phyloP scores from a whole-genome alignment of 164 flowering plant genomes.

The Protea cynaroides region DNA sequence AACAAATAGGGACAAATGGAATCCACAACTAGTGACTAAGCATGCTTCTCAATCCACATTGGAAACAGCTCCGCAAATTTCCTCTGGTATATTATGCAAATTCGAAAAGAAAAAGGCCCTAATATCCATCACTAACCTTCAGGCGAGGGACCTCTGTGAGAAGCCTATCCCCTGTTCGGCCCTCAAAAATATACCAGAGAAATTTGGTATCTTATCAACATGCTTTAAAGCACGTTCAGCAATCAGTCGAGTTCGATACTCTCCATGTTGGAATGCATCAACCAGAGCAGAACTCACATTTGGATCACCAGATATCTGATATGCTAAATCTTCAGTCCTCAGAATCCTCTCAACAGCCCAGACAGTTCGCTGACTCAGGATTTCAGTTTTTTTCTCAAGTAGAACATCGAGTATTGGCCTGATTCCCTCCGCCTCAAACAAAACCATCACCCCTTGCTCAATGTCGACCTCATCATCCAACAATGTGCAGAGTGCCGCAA shows the following conservation, averaged over 20 bases:
- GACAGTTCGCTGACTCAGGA: conserved; percentile 25
- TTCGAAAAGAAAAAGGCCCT: not conserved
- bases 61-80: conserved; percentile 2
- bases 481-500: conserved; percentile 81
- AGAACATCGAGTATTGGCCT: conserved; percentile 33
- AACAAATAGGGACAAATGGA: not conserved
- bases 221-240: conserved; percentile 92
- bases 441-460: conserved; percentile 55
- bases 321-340: conserved; percentile 28
- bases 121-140: not conserved
- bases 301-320: conserved; percentile 40
- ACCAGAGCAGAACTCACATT: conserved; percentile 84
- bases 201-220: conserved; percentile 84
- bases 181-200: conserved; percentile 61
- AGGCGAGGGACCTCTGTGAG: not conserved
- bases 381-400: conserved; percentile 28
- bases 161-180: conserved; percentile 37
- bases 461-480: conserved; percentile 75
- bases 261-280: conserved; percentile 88
- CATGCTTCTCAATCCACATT: not conserved
- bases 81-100: not conserved
- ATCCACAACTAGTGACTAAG: not conserved
- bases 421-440: conserved; percentile 47
- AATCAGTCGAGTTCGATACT: conserved; percentile 69
- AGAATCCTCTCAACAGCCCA: conserved; percentile 31